A percentile compares a stretch with the other conserved stretches of the same genome.
Conservation (phyloP, 148 eudicot genomes). For the Rhododendron mucronatum region DNA sequence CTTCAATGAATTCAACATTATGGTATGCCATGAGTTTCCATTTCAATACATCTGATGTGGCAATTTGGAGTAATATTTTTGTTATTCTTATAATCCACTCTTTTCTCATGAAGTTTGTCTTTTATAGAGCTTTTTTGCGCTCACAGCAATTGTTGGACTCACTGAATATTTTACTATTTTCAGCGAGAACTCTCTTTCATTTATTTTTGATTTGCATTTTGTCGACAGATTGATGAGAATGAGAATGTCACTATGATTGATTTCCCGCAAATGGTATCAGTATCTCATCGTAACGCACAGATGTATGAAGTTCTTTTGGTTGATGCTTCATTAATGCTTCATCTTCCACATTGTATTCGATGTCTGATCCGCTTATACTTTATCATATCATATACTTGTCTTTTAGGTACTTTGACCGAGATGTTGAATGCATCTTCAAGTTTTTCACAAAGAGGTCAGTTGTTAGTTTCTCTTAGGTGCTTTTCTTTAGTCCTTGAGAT, state of each 20-base stretch:
- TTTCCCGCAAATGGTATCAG: conserved; percentile 99
- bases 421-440: conserved; percentile 93
- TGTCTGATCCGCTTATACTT: too few species aligned
- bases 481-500: not conserved
- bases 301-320: conserved; percentile 42
- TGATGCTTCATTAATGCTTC: not conserved
- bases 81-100: not conserved
- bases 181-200: not conserved
- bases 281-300: conserved; percentile 83
- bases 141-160: not conserved
- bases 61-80: not conserved
- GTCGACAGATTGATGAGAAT: conserved; percentile 76
- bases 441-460: conserved; percentile 77
- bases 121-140: not conserved
- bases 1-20: conserved; percentile 93
- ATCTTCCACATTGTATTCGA: not conserved
- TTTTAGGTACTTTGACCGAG: conserved; percentile 92
- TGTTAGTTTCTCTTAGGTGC: not conserved
- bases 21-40: conserved; percentile 39
- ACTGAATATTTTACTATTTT: not conserved
- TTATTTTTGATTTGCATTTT: not conserved
- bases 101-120: not conserved
- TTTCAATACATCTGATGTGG: not conserved
- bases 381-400: not conserved
- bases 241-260: conserved; percentile 91